Evolutionary conservation across 257 asterid species (phyloP), one percentile per base, ranked within the genome.

Genomic region (Cinchona pubescens): DNA sequence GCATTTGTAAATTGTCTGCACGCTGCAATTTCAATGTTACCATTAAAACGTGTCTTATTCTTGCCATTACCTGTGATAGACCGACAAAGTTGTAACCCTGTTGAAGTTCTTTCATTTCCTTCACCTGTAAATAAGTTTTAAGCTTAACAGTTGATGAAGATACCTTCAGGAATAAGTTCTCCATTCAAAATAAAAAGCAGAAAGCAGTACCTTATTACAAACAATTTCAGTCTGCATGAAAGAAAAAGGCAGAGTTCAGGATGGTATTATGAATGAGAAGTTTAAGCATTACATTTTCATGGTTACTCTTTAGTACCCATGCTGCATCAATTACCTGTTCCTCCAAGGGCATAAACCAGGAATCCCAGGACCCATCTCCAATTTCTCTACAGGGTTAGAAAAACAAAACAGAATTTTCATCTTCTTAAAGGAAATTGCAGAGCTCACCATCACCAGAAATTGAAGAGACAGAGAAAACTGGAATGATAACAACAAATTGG

Each of bases 331-430:
- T 77, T 79, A 88, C 98, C 96, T 94, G 98, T 75, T 90, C 89
- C 46, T 82, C 85, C 37, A 92, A 84, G 67, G 94, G 87, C 90
- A 79, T 94, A 83, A 94, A 94, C 98, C 97, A 94, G 76, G 98
- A 94, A 81, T 90, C 98, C 98, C 96, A 90, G 21, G 93, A 45
- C 71, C 98, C 98, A 86, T 82, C 82, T 79, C 98, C 98, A 76
- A 93, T 86, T 86, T 93, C 98, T 82, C 98, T 92, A 70, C 9
- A 72, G 59, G 69, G 63, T 58, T 71, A 66, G 27, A 73, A 61
- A 79, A 21, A 43, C 45, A 10, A 75, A 73, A 76, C 23, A 76
- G 23, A 46, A 74, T 21, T 21, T 15, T 51, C 37, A 55, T n/a
- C 76, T 65, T 43, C 12, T 40, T 7, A 35, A 60, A 27, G 51